These are phyloP conservation scores for Jatropha curcas DNA, from an alignment of 345 rosid genomes.

Conservation along the genomic window DNA sequence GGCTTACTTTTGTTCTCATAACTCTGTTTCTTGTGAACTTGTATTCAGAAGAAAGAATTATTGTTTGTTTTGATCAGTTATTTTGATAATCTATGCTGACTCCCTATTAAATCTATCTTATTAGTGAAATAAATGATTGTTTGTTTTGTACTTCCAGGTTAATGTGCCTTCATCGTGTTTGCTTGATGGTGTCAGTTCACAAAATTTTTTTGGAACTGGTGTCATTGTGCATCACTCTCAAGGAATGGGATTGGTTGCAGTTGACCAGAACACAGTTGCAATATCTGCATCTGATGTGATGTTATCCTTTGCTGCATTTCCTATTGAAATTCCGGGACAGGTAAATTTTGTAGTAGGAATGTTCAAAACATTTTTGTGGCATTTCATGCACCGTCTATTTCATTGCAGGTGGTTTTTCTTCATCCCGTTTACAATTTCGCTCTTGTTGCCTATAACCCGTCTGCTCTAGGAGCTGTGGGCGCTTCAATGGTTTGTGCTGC, in stretches of 20 bases:
- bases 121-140: not conserved
- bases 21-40: not conserved
- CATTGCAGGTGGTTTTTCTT: conserved; percentile 82
- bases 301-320: conserved; percentile 94
- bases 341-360: conserved; percentile 35
- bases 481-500: conserved; percentile 81
- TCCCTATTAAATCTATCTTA: not conserved
- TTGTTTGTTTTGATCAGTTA: not conserved
- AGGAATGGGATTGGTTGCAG: conserved; percentile 86
- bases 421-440: conserved; percentile 98
- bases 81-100: not conserved
- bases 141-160: conserved; percentile 62
- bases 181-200: conserved; percentile 91
- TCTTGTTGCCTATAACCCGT: conserved; percentile 86
- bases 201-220: conserved; percentile 85
- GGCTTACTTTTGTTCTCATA: not conserved
- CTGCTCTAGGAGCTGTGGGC: conserved; percentile 69
- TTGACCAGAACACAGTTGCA: conserved; percentile 89
- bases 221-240: conserved; percentile 83
- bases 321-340: conserved; percentile 98
- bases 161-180: conserved; percentile 90
- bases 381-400: conserved; percentile 24
- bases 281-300: conserved; percentile 86
- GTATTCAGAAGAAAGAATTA: no score
- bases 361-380: not conserved